A percentile compares a stretch with the other conserved stretches of the same genome.
Evolutionary conservation across 2,329 filamentous ascomycete species (phyloP).

Genomic region (Bipolaris sorokiniana): DNA sequence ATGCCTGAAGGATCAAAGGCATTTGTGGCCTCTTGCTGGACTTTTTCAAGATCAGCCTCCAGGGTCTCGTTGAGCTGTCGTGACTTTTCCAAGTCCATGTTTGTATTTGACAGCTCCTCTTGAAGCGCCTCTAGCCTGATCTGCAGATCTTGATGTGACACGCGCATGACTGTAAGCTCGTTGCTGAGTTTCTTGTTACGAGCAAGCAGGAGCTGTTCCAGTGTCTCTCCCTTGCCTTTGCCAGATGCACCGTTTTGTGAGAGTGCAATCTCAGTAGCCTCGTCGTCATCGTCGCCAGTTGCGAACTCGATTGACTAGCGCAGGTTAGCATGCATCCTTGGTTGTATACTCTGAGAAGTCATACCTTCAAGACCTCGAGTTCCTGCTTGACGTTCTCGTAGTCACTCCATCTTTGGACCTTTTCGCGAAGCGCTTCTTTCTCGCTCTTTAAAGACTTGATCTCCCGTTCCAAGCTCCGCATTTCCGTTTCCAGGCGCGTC

Average conservation of each 20-base stretch:
- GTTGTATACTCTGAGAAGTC: not conserved
- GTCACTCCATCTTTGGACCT: slow-evolving; percentile 87
- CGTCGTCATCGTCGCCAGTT: slow-evolving; percentile 74
- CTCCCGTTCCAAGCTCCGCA: slow-evolving; percentile 82
- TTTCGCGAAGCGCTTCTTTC: slow-evolving; percentile 77
- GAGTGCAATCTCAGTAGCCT: slow-evolving; percentile 41
- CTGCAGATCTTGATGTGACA: slow-evolving; percentile 93
- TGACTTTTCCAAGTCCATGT: slow-evolving; percentile 83
- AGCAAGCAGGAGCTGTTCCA: slow-evolving; percentile 89
- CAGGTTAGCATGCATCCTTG: slow-evolving; percentile 16
- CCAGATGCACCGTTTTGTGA: slow-evolving; percentile 57
- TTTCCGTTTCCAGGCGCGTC: slow-evolving; percentile 74
- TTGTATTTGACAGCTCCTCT: slow-evolving; percentile 81
- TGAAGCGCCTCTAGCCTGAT: slow-evolving; percentile 78
- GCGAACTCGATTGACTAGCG: slow-evolving; percentile 88
- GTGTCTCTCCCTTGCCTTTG: slow-evolving; percentile 73
- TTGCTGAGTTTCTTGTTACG: slow-evolving; percentile 97
- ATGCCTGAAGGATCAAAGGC: slow-evolving; percentile 83
- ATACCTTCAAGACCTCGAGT: slow-evolving; percentile 84
- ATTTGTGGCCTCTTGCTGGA: slow-evolving; percentile 85
- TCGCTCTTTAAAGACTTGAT: slow-evolving; percentile 76
- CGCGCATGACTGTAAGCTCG: slow-evolving; percentile 87
- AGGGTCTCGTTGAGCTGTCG: slow-evolving; percentile 85
- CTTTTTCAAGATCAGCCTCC: slow-evolving; percentile 85
- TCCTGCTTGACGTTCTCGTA: slow-evolving; percentile 98